phyloP scores from a whole-genome alignment of 192 early-diverging fungal species.

The Coemansia sp. region DNA sequence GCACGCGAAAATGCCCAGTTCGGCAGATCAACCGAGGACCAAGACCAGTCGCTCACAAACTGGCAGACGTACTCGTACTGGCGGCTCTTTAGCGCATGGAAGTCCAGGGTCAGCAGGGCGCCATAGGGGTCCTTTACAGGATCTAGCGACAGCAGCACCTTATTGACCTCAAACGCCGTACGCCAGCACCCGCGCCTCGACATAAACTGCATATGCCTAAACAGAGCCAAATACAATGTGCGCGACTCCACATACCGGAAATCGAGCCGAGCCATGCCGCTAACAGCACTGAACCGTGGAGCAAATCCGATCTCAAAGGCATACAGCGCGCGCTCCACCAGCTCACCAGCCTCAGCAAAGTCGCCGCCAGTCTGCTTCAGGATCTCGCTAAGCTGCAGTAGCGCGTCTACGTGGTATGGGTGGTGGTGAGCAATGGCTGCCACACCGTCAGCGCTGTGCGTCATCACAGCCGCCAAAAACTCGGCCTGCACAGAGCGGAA shows the following conservation, averaged over 20 bases:
- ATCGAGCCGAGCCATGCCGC: slow-evolving; percentile 65
- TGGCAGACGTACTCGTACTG: slow-evolving; percentile 67
- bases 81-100: slow-evolving; percentile 76
- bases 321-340: slow-evolving; percentile 88
- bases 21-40: slow-evolving; percentile 55
- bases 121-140: slow-evolving; percentile 77
- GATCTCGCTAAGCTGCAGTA: slow-evolving; percentile 85
- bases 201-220: slow-evolving; percentile 82
- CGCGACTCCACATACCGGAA: slow-evolving; percentile 80
- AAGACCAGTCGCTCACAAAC: slow-evolving; percentile 53
- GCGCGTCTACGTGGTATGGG: slow-evolving; percentile 88
- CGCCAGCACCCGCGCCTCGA: slow-evolving; percentile 91
- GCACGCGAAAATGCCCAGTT: slow-evolving; percentile 80
- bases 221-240: slow-evolving; percentile 79
- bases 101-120: slow-evolving; percentile 78
- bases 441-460: slow-evolving; percentile 75
- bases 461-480: slow-evolving; percentile 73
- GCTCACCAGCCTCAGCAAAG: slow-evolving; percentile 73
- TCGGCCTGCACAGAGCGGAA: slow-evolving; percentile 77
- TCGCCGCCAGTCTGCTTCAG: slow-evolving; percentile 83
- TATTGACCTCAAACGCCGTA: slow-evolving; percentile 89
- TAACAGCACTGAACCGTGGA: slow-evolving; percentile 70
- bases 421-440: slow-evolving; percentile 66
- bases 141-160: slow-evolving; percentile 73
- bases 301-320: slow-evolving; percentile 83